Evolutionary conservation across 1,284 basidiomycete genomes (phyloP).

Genomic region (Apiotrichum porosum): DNA sequence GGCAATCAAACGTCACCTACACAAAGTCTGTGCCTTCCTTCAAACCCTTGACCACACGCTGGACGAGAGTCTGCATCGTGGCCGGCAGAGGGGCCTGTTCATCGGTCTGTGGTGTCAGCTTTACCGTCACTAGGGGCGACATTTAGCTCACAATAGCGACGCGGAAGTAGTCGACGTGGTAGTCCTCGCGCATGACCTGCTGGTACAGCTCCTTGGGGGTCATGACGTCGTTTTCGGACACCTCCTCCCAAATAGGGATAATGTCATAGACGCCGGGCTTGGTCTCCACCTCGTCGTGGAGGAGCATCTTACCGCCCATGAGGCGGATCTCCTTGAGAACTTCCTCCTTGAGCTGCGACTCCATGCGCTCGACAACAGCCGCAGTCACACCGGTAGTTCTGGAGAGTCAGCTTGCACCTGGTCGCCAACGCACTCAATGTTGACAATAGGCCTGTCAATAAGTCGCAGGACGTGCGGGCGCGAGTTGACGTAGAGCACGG

Average conservation of each 20-base stretch:
- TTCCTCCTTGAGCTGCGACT: conserved; percentile 81
- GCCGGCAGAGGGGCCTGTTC: conserved; percentile 90
- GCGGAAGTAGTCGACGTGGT: conserved; percentile 80
- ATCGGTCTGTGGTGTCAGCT: conserved; percentile 64
- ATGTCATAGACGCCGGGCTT: conserved; percentile 83
- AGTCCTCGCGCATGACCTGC: conserved; percentile 59
- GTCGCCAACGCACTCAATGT: conserved; percentile 67
- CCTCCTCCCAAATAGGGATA: conserved; percentile 79
- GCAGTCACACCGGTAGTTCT: conserved; percentile 94
- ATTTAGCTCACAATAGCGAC: conserved; percentile 70
- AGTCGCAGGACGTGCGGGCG: conserved; percentile 91
- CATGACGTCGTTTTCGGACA: conserved; percentile 79
- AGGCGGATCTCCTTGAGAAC: conserved; percentile 72
- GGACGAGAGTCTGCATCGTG: conserved; percentile 71
- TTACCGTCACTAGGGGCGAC: neutral
- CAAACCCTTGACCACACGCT: conserved; percentile 64
- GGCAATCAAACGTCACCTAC: conserved; percentile 57
- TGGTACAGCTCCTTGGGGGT: conserved; percentile 67
- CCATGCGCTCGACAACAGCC: conserved; percentile 88
- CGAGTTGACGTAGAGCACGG: conserved; percentile 61
- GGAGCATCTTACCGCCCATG: conserved; percentile 74
- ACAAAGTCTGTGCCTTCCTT: conserved; percentile 65
- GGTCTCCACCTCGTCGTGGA: conserved; percentile 95
- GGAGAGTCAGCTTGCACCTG: neutral
- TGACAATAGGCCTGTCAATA: conserved; percentile 80